phyloP scores from a whole-genome alignment of 2,329 filamentous ascomycete genomes.

The Endothia cerciana region DNA sequence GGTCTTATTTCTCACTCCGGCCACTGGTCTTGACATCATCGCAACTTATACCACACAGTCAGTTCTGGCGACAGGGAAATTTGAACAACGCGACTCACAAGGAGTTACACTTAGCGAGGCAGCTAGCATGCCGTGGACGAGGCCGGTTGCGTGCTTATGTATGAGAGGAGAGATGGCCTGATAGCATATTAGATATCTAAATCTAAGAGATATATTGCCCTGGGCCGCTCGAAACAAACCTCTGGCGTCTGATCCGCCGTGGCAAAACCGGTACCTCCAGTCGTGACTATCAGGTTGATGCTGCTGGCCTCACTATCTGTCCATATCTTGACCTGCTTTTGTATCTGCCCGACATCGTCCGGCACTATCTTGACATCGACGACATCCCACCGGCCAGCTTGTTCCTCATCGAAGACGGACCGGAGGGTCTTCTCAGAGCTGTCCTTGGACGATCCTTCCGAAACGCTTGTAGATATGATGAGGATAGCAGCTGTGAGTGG shows the following conservation, averaged over 20 bases:
- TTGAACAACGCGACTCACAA: constrained; percentile 61
- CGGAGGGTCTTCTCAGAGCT: constrained; percentile 69
- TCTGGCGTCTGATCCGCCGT: constrained; percentile 85
- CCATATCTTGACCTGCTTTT: constrained; percentile 73
- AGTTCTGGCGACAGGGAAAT: constrained; percentile 24
- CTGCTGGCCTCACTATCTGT: constrained; percentile 61
- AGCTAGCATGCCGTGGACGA: constrained; percentile 94
- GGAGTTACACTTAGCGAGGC: constrained; percentile 84
- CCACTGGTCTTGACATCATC: constrained; percentile 93
- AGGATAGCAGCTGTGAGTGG: constrained; percentile 76
- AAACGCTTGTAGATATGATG: constrained; percentile 88
- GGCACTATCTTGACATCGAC: constrained; percentile 74
- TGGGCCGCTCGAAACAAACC: constrained; percentile 49
- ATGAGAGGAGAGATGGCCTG: constrained; percentile 80
- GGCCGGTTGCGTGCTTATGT: constrained; percentile 82
- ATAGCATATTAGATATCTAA: constrained; percentile 10
- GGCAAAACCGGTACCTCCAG: constrained; percentile 92
- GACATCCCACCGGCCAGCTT: constrained; percentile 72
- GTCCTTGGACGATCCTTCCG: constrained; percentile 78
- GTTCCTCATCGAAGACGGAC: constrained; percentile 69
- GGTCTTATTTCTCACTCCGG: constrained; percentile 80
- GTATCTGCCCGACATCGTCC: constrained; percentile 76
- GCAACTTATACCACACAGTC: constrained; percentile 66
- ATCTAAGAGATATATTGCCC: too few relatives aligned
- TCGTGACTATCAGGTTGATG: constrained; percentile 81